Evolutionary conservation across 352 stramenopile genomes (phyloP), one percentile per base, ranked within the genome.

Genomic region (Phytophthora rubi): DNA sequence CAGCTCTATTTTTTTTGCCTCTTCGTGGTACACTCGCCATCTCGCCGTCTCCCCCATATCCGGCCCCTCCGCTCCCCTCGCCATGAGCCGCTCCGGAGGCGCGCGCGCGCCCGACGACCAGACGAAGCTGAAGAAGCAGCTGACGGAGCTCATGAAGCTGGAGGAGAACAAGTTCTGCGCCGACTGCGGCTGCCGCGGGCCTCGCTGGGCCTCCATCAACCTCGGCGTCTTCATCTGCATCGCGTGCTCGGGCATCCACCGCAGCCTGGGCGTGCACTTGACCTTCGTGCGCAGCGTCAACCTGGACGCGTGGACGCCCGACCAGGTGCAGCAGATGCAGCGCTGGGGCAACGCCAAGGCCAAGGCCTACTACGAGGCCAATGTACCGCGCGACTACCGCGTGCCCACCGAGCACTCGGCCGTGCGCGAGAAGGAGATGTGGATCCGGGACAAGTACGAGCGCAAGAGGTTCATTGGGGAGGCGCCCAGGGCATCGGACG

Each of bases 161-260:
- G 88, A 96, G 60, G 90, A 92, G 55, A 97, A 97, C 80, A 94
- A 95, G 75, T 94, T 95, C 59, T 97, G 91, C 69, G 90, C 90
- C 68, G 91, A 97, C 75, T 97, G 91, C 70, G 81, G 88, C 72
- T 90, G 84, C 32, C 89, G 89, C 62, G 90, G 86, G 0, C 95
- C 95, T 30, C 92, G 91, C 55, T 98, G 95, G 95, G 94, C 93
- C 33, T 97, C 88, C 30, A 96, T 98, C 67, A 98, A 97, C 79
- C 76, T 98, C 16, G 95, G 95, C 32, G 92, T 98, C 21, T 98
- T 98, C 76, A 94, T 98, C 66, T 98, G 95, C 81, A 97, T 98
- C 70, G 84, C 91, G 53, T 98, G 95, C 78, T 96, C 92, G 15
- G 95, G 93, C 32, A 97, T 98, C 71, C 95, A 98, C 71, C 90